Evolutionary conservation across 208 protist species (phyloP).

Genomic region (Leishmania major): DNA sequence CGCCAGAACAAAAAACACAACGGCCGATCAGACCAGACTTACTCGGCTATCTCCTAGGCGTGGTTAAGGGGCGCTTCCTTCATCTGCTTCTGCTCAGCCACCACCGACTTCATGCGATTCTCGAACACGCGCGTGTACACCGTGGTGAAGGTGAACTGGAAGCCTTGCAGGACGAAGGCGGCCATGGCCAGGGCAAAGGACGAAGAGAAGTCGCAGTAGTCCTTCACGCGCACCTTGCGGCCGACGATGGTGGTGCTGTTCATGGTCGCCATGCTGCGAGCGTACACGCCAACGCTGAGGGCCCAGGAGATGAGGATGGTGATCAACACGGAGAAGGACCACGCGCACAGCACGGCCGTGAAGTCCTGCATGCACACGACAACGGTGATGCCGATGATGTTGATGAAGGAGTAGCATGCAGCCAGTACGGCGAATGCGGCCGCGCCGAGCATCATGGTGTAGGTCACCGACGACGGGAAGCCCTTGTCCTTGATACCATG

Average conservation of each 20-base stretch:
- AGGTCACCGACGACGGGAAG: slow-evolving; percentile 16
- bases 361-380: slow-evolving; percentile 26
- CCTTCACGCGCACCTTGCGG: slow-evolving; percentile 21
- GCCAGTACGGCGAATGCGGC: slow-evolving; percentile 24
- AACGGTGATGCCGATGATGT: slow-evolving; percentile 16
- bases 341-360: slow-evolving; percentile 31
- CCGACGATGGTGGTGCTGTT: slow-evolving; percentile 21
- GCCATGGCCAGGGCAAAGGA: slow-evolving; percentile 28
- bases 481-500: slow-evolving; percentile 4
- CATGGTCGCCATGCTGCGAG: slow-evolving; percentile 16
- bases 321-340: slow-evolving; percentile 34
- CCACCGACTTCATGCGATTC: slow-evolving; percentile 24
- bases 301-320: slow-evolving; percentile 37
- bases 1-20: background rate
- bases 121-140: slow-evolving; percentile 25
- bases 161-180: slow-evolving; percentile 24
- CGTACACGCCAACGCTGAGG: slow-evolving; percentile 28
- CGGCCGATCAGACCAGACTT: background rate
- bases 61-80: background rate
- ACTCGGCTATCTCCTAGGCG: background rate
- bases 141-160: slow-evolving; percentile 33
- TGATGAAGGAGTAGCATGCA: slow-evolving; percentile 28
- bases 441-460: slow-evolving; percentile 29
- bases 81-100: slow-evolving; percentile 33
- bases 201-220: slow-evolving; percentile 29